These are phyloP conservation scores for Somion occarium DNA, from an alignment of 1,284 basidiomycete genomes.

Conservation along the genomic window DNA sequence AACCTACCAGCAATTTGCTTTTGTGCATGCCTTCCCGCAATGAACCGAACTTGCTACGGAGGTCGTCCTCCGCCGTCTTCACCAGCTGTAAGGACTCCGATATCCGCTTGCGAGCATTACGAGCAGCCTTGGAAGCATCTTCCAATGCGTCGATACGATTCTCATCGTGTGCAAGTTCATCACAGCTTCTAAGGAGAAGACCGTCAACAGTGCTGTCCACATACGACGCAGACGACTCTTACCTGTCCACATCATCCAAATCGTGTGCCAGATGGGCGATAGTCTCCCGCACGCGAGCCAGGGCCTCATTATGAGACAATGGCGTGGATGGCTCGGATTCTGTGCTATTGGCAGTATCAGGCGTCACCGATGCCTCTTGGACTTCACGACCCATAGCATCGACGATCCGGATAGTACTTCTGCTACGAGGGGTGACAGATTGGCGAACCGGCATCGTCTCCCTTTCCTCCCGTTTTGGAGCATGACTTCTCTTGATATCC, in stretches of 20 bases:
- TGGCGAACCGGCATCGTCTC: slow-evolving; percentile 12
- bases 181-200: slow-evolving; percentile 26
- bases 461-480: not conserved
- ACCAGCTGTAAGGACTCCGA: slow-evolving; percentile 37
- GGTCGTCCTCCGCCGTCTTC: slow-evolving; percentile 27
- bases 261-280: slow-evolving; percentile 51
- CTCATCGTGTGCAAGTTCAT: slow-evolving; percentile 34
- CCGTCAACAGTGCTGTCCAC: slow-evolving; percentile 5
- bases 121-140: slow-evolving; percentile 47
- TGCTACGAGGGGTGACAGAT: slow-evolving; percentile 31
- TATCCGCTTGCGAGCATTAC: slow-evolving; percentile 42
- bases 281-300: slow-evolving; percentile 50
- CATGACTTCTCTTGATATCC: not conserved
- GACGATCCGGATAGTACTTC: slow-evolving; percentile 49
- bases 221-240: slow-evolving; percentile 8
- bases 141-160: slow-evolving; percentile 47
- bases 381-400: slow-evolving; percentile 67
- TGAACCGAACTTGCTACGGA: slow-evolving; percentile 31
- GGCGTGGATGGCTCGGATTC: slow-evolving; percentile 26
- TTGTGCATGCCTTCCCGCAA: slow-evolving; percentile 33
- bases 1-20: slow-evolving; percentile 31
- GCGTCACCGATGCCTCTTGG: slow-evolving; percentile 31
- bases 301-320: slow-evolving; percentile 43
- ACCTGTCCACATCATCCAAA: slow-evolving; percentile 55
- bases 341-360: slow-evolving; percentile 12